Conservation (phyloP, 768 basidiomycete species). For the Kwoniella botswanensis region DNA sequence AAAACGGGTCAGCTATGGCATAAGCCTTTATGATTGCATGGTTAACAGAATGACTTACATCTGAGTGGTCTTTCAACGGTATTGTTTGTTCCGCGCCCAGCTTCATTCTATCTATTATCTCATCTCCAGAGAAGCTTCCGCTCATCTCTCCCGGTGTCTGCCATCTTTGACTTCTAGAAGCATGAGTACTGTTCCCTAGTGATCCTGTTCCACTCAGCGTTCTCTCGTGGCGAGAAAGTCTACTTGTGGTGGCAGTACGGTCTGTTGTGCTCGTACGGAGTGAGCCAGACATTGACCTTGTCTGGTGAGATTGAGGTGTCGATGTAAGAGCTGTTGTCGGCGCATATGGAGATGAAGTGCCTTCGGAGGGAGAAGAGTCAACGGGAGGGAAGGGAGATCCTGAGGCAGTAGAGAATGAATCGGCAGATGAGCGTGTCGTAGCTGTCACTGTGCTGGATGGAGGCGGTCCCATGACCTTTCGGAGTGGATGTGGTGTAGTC, state of each 20-base stretch:
- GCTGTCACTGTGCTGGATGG: conserved; percentile 8
- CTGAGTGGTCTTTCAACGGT: conserved; percentile 36
- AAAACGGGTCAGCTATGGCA: too few species aligned
- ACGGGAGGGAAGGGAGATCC: conserved; percentile 45
- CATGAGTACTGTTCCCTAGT: conserved; percentile 29
- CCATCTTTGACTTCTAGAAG: conserved; percentile 38
- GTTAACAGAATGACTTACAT: conserved; percentile 11
- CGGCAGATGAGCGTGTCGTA: conserved; percentile 17
- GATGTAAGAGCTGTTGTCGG: conserved; percentile 38
- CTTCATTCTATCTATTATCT: conserved; percentile 22
- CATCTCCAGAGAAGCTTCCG: conserved; percentile 48
- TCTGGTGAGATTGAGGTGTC: conserved; percentile 35
- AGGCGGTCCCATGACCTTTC: conserved; percentile 19
- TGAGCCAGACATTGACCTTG: conserved; percentile 35
- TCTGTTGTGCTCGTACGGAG: conserved; percentile 15
- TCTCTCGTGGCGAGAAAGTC: conserved; percentile 21
- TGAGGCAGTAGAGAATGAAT: conserved; percentile 35
- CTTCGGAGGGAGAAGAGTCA: neutral
- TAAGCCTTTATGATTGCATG: too few species aligned
- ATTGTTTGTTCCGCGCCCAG: conserved; percentile 34
- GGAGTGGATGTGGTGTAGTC: conserved; percentile 46
- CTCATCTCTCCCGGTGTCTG: conserved; percentile 51
- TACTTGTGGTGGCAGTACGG: neutral
- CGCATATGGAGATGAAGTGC: conserved; percentile 31
- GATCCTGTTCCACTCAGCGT: conserved; percentile 27